Base-by-base conservation (phyloP, 2,329 filamentous ascomycete species). In the Parastagonospora avenae region DNA sequence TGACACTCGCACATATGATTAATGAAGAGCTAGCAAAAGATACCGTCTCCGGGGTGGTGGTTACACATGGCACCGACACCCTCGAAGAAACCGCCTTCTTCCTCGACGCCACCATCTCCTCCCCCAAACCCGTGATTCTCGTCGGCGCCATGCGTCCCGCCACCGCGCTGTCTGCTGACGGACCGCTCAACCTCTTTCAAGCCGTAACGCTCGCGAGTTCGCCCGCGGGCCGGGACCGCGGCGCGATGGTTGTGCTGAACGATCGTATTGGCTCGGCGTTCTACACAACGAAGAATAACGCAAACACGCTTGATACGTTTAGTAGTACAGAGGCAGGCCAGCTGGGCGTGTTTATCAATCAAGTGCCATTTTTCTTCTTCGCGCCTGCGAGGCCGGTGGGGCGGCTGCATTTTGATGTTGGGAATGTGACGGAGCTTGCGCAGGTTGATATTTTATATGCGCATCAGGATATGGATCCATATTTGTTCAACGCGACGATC, bases 11-110 rank as follows among this genome's bases (percentile, higher is more conserved):
- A 5, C 73, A 79, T 19, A 70, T 74, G 47, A 79, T 85, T 45
- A 79, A 82, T 48, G 59, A 62, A 10, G 80, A 81, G 48, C 73
- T 85, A 4, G 76, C 78, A 24, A 75, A 75, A 50, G 63, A 67
- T 0, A 71, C 74, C 1, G 67, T 78, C 33, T 60, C 68, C 8
- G 70, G 83, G 31, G 82, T 80, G 6, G 82, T 87, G 5, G 73
- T 88, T 46, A 87, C 85, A 0, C 85, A 88, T 60, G 85, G 85
- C 41, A 88, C 85, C 8, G 85, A 88, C 60, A 86, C 83, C 0
- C 75, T 88, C 1, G 85, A 87, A 60, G 85, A 87, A 67, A 81
- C 82, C 0, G 82, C 84, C 8, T 86, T 87, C 73, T 86, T 86
- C 73, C 72, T 87, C 8, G 81, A 86, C 55, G 70, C 82, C 3